These are phyloP conservation scores for Tuber melanosporum DNA, from an alignment of 495 filamentous ascomycete genomes.

Conservation along the genomic window DNA sequence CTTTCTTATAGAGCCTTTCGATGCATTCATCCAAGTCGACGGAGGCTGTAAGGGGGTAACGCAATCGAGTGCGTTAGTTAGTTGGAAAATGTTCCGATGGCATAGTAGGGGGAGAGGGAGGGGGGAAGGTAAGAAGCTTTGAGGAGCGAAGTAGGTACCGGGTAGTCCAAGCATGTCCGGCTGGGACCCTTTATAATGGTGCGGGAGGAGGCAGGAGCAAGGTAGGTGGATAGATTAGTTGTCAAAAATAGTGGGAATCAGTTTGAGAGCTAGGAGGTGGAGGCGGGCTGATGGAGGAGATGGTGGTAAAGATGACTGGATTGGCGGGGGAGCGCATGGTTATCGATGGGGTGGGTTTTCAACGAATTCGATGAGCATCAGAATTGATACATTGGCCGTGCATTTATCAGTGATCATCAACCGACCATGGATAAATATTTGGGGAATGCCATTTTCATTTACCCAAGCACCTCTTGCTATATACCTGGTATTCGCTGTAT, in stretches of 20 bases:
- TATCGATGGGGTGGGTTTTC: neutral
- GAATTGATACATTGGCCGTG: neutral
- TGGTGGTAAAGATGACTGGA: slow-evolving; percentile 10
- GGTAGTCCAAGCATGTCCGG: slow-evolving; percentile 76
- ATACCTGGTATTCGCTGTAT: neutral
- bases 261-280: slow-evolving; percentile 12
- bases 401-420: neutral
- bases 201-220: slow-evolving; percentile 34
- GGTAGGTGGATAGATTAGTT: slow-evolving; percentile 14
- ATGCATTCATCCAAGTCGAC: slow-evolving; percentile 99
- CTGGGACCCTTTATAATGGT: slow-evolving; percentile 5
- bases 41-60: slow-evolving; percentile 56
- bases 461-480: neutral
- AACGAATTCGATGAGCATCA: neutral
- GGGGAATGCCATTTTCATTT: neutral
- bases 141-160: slow-evolving; percentile 51
- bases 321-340: slow-evolving; percentile 6
- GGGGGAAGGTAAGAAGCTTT: slow-evolving; percentile 11
- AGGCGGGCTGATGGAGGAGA: slow-evolving; percentile 15
- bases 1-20: slow-evolving; percentile 87
- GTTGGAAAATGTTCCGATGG: slow-evolving; percentile 3
- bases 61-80: slow-evolving; percentile 10
- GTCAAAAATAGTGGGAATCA: slow-evolving; percentile 12
- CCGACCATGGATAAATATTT: neutral
- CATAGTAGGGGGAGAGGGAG: neutral